Conservation (phyloP, 768 basidiomycete genomes). For the Fistulinella prunicolor region DNA sequence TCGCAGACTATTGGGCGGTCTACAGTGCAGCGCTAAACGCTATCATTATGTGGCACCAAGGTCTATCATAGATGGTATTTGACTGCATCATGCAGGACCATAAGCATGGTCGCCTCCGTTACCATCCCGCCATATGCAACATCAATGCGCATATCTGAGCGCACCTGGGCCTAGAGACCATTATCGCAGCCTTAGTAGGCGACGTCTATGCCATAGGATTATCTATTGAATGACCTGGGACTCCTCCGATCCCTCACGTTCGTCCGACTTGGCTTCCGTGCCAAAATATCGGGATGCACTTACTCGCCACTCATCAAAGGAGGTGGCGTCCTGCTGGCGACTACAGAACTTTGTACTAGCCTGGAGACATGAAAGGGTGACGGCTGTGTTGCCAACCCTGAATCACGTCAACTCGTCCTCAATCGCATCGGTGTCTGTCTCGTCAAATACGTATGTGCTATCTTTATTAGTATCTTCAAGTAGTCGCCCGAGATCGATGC, state of each 20-base stretch:
- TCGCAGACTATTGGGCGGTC: not conserved
- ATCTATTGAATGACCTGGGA: slow-evolving; percentile 52
- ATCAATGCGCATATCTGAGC: not conserved
- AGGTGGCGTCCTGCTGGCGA: slow-evolving; percentile 63
- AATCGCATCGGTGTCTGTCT: not conserved
- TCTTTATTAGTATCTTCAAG: slow-evolving; percentile 1
- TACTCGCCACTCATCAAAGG: slow-evolving; percentile 50
- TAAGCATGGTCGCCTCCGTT: too few relatives aligned
- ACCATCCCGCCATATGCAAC: not conserved
- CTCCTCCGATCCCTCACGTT: slow-evolving; percentile 35
- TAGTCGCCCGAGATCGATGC: slow-evolving; percentile 4
- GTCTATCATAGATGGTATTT: slow-evolving; percentile 2
- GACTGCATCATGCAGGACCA: not conserved
- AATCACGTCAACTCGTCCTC: slow-evolving; percentile 49
- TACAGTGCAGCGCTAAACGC: not conserved
- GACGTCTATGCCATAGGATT: slow-evolving; percentile 34
- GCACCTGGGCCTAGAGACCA: slow-evolving; percentile 6
- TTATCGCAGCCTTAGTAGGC: not conserved
- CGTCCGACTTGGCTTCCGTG: slow-evolving; percentile 42
- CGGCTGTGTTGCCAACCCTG: slow-evolving; percentile 48
- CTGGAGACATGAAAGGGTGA: slow-evolving; percentile 64
- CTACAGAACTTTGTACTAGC: too few relatives aligned
- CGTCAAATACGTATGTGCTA: not conserved
- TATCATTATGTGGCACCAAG: not conserved
- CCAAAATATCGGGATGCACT: slow-evolving; percentile 44